Conservation (phyloP, 1,139 yeast species). For the Lodderomyces beijingensis region DNA sequence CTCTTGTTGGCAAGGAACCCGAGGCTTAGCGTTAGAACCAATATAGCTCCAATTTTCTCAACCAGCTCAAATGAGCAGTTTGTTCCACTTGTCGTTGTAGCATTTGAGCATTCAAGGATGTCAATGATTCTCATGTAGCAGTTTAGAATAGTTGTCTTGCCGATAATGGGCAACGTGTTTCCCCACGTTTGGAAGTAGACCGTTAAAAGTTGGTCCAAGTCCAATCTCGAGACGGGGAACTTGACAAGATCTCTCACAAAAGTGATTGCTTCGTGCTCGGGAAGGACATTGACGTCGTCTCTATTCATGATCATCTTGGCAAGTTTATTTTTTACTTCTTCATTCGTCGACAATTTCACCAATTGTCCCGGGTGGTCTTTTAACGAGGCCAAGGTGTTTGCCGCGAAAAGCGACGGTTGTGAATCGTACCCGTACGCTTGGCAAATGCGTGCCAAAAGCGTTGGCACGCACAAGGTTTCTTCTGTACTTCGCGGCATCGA, state of each 20-base stretch:
- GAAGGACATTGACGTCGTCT: constrained; percentile 23
- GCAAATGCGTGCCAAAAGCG: constrained; percentile 62
- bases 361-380: constrained; percentile 37
- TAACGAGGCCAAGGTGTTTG: constrained; percentile 63
- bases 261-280: constrained; percentile 32
- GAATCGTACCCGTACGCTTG: constrained; percentile 68
- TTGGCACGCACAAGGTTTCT: constrained; percentile 70
- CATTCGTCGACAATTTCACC: neutral
- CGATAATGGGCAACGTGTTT: constrained; percentile 61
- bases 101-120: constrained; percentile 38
- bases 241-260: constrained; percentile 44
- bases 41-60: constrained; percentile 59
- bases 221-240: constrained; percentile 50
- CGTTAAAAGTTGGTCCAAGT: constrained; percentile 53
- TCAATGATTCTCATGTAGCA: constrained; percentile 49
- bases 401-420: constrained; percentile 62
- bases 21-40: constrained; percentile 55
- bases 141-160: constrained; percentile 57
- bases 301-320: constrained; percentile 27
- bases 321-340: constrained; percentile 14
- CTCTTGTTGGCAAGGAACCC: constrained; percentile 46
- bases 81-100: neutral
- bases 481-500: constrained; percentile 75
- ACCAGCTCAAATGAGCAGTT: constrained; percentile 29
- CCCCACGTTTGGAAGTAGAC: constrained; percentile 81